phyloP scores from a whole-genome alignment of 2,329 filamentous ascomycete species.

The Ceratocystis harringtonii region DNA sequence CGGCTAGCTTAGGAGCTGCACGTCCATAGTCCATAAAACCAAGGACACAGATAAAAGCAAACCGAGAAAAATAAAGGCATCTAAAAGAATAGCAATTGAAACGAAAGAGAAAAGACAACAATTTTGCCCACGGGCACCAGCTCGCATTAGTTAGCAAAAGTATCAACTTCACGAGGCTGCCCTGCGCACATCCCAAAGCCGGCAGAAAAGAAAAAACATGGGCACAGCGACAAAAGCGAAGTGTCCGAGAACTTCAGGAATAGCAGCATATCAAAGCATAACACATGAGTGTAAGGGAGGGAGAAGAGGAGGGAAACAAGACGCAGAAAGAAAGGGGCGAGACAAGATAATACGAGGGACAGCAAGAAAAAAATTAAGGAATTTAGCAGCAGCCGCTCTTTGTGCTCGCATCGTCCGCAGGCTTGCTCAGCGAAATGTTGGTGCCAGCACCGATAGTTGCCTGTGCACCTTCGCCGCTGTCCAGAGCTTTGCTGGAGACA shows the following conservation, averaged over 20 bases:
- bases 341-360: conserved; percentile 12
- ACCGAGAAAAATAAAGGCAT: conserved; percentile 9
- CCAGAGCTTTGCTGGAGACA: conserved; percentile 92
- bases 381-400: conserved; percentile 68
- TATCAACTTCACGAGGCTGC: conserved; percentile 4
- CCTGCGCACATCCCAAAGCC: conserved; percentile 7
- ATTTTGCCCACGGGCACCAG: conserved; percentile 9
- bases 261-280: conserved; percentile 15
- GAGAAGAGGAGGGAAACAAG: background rate
- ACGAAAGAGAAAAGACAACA: background rate
- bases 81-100: conserved; percentile 11
- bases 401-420: conserved; percentile 56
- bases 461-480: conserved; percentile 69
- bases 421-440: conserved; percentile 77
- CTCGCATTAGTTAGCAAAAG: conserved; percentile 8
- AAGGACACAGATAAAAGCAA: background rate
- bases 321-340: background rate
- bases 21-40: background rate
- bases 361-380: conserved; percentile 10
- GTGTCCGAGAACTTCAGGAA: conserved; percentile 4
- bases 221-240: conserved; percentile 4
- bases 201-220: conserved; percentile 8
- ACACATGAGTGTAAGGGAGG: conserved; percentile 10
- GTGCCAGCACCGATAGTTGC: conserved; percentile 66
- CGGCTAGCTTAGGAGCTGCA: background rate